Conservation (phyloP, 139 green algal species). For the Haematococcus sp. region DNA sequence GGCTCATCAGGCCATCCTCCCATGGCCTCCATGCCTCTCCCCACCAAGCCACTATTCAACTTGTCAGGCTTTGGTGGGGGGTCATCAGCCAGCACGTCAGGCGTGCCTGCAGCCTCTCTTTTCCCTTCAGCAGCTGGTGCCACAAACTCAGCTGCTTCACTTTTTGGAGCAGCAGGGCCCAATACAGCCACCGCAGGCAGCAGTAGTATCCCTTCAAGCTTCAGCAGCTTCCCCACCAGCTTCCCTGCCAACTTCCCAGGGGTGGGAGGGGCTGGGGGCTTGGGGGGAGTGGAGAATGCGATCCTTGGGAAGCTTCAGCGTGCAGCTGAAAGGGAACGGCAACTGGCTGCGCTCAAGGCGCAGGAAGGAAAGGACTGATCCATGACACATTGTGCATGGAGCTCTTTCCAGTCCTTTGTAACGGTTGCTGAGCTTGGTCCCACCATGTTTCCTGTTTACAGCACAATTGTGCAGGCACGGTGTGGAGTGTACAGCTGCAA, state of each 20-base stretch:
- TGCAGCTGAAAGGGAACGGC: conserved; percentile 7
- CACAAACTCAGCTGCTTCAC: background rate
- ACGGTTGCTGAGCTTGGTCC: too few relatives aligned
- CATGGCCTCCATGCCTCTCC: background rate
- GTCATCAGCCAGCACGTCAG: background rate
- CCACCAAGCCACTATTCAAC: background rate
- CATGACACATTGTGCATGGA: too few relatives aligned
- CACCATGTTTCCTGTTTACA: too few relatives aligned
- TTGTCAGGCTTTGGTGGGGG: too few relatives aligned
- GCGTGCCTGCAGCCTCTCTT: background rate
- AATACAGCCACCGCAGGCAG: background rate
- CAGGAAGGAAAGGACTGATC: background rate
- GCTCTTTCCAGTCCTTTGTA: too few relatives aligned
- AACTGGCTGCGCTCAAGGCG: conserved; percentile 1
- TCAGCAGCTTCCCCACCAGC: conserved; percentile 19
- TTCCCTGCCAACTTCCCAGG: background rate
- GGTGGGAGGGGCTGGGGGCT: background rate
- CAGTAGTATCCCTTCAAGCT: background rate
- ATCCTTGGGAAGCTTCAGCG: conserved; percentile 23
- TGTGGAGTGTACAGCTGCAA: too few relatives aligned
- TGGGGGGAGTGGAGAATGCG: conserved; percentile 6
- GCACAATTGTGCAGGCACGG: too few relatives aligned
- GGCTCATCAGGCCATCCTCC: too few relatives aligned
- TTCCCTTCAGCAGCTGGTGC: background rate
- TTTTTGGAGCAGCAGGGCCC: background rate